Conservation (phyloP, 345 rosid species). For the Eucalyptus brandiana region DNA sequence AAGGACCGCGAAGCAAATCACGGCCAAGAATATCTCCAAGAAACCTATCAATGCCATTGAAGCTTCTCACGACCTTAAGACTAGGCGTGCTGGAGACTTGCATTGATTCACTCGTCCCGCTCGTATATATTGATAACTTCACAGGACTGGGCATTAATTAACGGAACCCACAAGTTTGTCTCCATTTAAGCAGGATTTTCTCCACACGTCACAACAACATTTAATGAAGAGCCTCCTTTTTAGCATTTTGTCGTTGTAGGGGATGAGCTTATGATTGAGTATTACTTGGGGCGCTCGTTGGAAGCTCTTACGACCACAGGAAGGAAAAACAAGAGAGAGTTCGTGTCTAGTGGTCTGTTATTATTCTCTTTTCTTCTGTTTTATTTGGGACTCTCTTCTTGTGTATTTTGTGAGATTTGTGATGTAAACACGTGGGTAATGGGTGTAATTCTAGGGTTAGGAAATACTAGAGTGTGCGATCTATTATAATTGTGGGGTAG, state of each 20-base stretch:
- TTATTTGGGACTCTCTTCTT: neutral
- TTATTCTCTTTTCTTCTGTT: neutral
- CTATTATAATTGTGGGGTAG: neutral
- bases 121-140: neutral
- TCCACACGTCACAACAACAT: neutral
- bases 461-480: neutral
- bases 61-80: neutral
- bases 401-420: neutral
- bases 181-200: too few relatives aligned
- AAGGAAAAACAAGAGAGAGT: neutral
- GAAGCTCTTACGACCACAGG: neutral
- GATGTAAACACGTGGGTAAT: neutral
- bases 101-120: neutral
- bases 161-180: neutral
- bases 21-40: conserved; percentile 15
- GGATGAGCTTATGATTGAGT: neutral
- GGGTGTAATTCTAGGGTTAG: neutral
- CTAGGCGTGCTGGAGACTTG: neutral
- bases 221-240: neutral
- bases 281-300: neutral
- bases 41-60: neutral
- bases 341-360: neutral
- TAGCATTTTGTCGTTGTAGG: too few relatives aligned
- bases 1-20: conserved; percentile 12
- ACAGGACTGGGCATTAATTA: neutral